Evolutionary conservation across 108 stramenopile species (phyloP).

Genomic region (Pseudonitzschia pungens): DNA sequence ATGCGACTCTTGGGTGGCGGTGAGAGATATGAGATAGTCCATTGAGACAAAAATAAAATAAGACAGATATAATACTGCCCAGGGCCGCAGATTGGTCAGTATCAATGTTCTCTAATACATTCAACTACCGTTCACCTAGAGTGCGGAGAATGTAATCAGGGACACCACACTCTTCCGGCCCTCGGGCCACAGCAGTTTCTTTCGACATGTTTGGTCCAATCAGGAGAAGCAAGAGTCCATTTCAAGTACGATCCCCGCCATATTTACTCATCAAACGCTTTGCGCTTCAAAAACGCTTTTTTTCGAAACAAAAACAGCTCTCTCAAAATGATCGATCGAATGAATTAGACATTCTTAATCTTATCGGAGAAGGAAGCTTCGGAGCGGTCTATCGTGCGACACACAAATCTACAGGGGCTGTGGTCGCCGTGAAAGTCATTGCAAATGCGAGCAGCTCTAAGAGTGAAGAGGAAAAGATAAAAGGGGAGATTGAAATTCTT

Average conservation of each 20-base stretch:
- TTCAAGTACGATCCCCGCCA: conserved; percentile 5
- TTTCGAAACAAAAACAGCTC: conserved; percentile 18
- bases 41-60: no score
- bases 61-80: no score
- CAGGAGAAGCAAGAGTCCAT: not conserved
- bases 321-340: conserved; percentile 36
- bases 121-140: not conserved
- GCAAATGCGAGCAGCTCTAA: conserved; percentile 51
- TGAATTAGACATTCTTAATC: conserved; percentile 52
- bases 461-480: conserved; percentile 81
- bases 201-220: not conserved
- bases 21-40: no score
- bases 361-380: conserved; percentile 92
- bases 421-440: conserved; percentile 93
- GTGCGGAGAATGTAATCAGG: not conserved
- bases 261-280: conserved; percentile 25
- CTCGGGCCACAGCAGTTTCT: not conserved
- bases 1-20: no score
- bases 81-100: not conserved
- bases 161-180: not conserved
- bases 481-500: conserved; percentile 90
- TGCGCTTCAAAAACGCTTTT: conserved; percentile 27
- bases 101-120: not conserved
- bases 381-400: conserved; percentile 87
- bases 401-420: conserved; percentile 72